These are phyloP conservation scores for Oryza coarctata DNA, from an alignment of 176 grass and related monocot genomes.

Conservation along the genomic window DNA sequence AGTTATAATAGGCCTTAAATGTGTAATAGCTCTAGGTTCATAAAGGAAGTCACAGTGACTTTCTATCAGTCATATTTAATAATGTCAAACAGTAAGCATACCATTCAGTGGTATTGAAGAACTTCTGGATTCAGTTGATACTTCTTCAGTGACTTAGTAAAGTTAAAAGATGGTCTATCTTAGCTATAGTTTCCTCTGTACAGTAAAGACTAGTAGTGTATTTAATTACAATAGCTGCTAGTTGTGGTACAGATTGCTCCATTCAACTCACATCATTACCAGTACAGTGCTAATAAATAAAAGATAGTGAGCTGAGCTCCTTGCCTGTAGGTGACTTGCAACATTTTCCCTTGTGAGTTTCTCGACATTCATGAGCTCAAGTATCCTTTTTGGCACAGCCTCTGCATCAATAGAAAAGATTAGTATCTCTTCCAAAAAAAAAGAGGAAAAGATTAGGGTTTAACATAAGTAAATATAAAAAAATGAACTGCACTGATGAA, in stretches of 20 bases:
- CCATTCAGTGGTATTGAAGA: background rate
- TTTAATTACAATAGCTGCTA: conserved; percentile 9
- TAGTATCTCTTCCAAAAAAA: background rate
- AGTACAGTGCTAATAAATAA: background rate
- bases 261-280: background rate
- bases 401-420: conserved; percentile 51
- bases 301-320: background rate
- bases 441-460: background rate
- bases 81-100: background rate
- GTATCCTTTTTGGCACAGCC: conserved; percentile 95
- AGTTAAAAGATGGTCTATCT: background rate
- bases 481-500: background rate
- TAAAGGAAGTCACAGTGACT: background rate
- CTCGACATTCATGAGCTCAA: conserved; percentile 96
- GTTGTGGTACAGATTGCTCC: conserved; percentile 1
- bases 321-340: conserved; percentile 95
- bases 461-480: conserved; percentile 13
- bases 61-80: background rate
- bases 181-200: background rate
- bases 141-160: background rate
- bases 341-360: conserved; percentile 98
- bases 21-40: background rate
- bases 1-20: background rate
- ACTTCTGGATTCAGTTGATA: background rate
- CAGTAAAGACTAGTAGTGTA: background rate